Conservation (phyloP, 805 yeast genomes). For the Naumovozyma castellii region DNA sequence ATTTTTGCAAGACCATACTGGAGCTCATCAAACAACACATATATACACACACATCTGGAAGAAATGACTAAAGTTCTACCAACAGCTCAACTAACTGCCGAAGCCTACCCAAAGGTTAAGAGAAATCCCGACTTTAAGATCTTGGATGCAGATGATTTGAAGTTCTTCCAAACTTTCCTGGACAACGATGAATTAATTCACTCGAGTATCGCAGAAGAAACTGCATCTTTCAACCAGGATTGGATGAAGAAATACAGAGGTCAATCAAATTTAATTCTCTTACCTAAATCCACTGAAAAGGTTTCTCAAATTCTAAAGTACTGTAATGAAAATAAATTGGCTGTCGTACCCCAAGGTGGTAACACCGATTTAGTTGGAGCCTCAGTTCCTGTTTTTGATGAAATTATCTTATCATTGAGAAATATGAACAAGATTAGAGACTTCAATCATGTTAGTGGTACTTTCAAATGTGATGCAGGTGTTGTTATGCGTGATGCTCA, state of each 20-base stretch:
- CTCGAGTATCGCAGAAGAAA: slow-evolving; percentile 8
- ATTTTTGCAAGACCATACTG: too few relatives aligned
- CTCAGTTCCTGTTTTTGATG: slow-evolving; percentile 78
- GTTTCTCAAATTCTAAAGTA: slow-evolving; percentile 60
- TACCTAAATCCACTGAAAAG: slow-evolving; percentile 69
- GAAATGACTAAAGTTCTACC: too few relatives aligned
- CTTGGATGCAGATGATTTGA: slow-evolving; percentile 46
- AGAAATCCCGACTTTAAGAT: slow-evolving; percentile 40
- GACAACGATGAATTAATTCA: slow-evolving; percentile 20
- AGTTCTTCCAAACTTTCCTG: slow-evolving; percentile 47
- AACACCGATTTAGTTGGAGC: slow-evolving; percentile 90
- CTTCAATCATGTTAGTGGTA: slow-evolving; percentile 69
- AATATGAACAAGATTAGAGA: slow-evolving; percentile 63
- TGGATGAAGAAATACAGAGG: slow-evolving; percentile 86
- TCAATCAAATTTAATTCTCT: slow-evolving; percentile 59
- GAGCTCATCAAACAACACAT: too few relatives aligned
- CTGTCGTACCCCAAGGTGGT: slow-evolving; percentile 90
- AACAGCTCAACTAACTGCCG: slow-evolving; percentile 50
- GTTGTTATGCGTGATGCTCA: slow-evolving; percentile 75
- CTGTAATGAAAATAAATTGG: slow-evolving; percentile 61
- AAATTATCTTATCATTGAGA: slow-evolving; percentile 56
- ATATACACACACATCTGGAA: too few relatives aligned
- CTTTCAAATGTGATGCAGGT: slow-evolving; percentile 77
- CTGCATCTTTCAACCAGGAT: slow-evolving; percentile 48
- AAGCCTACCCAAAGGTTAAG: slow-evolving; percentile 47